Evolutionary conservation across 805 yeast species (phyloP), one percentile per base, ranked within the genome.

Genomic region (Ogataea pilisensis): DNA sequence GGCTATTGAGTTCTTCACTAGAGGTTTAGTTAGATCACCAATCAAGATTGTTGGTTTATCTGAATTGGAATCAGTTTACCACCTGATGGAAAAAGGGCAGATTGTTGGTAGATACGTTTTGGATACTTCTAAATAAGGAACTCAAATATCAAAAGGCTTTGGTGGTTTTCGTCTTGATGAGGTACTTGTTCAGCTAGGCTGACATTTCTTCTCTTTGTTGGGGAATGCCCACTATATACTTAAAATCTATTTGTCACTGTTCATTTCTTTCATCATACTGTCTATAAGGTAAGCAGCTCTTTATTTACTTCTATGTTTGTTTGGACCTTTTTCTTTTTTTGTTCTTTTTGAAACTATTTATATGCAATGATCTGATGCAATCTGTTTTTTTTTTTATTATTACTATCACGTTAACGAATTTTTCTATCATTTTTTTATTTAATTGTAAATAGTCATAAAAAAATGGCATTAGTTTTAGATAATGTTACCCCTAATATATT

Each of bases 81-180:
- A 80, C 52, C 73, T 78, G 65, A 88, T 89, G 96, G 86, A 78
- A 66, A 74, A 80, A 66, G 95, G 95, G 58, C 77, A 83, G 71
- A 81, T 89, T 60, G 78, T 81, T 53, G 96, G 96, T 57, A 80
- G 96, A 70, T 84, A 84, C 63, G 96, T 89, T 46, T 81, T 88
- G 51, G 96, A 89, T 70, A 80, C 85, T 36, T 64, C 76, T 48
- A 77, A 79, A 62, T 82, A 69, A 68, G 38, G 62, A 89, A 89
- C 20, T 20, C 21, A n/a, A n/a, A n/a, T n/a, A n/a, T n/a, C n/a
- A n/a, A n/a, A 17, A 13, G 35, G 31, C 26, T 22, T 34, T 11
- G 17, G 30, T 34, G 8, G 14, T 14, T 20, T 25, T 22, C 14
- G n/a, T 35, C 31, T 28, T 20, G 1, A n/a, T 5, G 14, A 27